phyloP scores from a whole-genome alignment of 768 basidiomycete species.

The Galerina marginata region DNA sequence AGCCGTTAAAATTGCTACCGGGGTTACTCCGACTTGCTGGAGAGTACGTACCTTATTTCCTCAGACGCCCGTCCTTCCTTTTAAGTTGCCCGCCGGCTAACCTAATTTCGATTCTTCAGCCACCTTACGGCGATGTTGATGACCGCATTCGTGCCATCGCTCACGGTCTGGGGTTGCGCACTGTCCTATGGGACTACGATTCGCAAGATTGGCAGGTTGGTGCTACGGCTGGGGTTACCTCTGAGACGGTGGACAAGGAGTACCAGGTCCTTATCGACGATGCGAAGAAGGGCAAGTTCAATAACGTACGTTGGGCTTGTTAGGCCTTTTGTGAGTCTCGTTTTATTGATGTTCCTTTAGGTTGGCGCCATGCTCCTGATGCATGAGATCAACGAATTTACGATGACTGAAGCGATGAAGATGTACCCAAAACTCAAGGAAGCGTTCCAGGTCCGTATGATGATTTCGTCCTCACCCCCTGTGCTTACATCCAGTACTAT shows the following conservation, averaged over 20 bases:
- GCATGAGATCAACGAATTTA: constrained; percentile 65
- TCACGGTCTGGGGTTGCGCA: constrained; percentile 66
- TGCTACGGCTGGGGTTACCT: constrained; percentile 43
- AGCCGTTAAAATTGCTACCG: constrained; percentile 57
- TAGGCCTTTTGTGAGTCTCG: neutral
- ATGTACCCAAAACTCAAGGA: constrained; percentile 49
- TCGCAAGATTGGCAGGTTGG: constrained; percentile 77
- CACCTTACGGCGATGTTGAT: constrained; percentile 73
- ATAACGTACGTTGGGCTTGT: constrained; percentile 33
- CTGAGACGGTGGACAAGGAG: constrained; percentile 52
- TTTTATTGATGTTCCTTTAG: constrained; percentile 28
- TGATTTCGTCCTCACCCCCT: neutral
- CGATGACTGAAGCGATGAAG: constrained; percentile 65
- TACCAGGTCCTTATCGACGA: constrained; percentile 58
- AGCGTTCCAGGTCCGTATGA: constrained; percentile 48
- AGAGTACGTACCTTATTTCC: constrained; percentile 41
- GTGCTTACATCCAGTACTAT: neutral
- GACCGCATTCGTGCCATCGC: constrained; percentile 79
- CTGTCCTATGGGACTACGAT: constrained; percentile 76
- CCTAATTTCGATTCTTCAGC: constrained; percentile 34
- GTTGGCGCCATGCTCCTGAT: constrained; percentile 57
- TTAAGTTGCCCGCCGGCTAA: neutral
- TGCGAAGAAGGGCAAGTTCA: constrained; percentile 48
- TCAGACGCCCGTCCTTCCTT: neutral
- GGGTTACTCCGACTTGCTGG: constrained; percentile 67